phyloP scores from a whole-genome alignment of 2,329 filamentous ascomycete genomes.

The Arthroderma uncinatum region DNA sequence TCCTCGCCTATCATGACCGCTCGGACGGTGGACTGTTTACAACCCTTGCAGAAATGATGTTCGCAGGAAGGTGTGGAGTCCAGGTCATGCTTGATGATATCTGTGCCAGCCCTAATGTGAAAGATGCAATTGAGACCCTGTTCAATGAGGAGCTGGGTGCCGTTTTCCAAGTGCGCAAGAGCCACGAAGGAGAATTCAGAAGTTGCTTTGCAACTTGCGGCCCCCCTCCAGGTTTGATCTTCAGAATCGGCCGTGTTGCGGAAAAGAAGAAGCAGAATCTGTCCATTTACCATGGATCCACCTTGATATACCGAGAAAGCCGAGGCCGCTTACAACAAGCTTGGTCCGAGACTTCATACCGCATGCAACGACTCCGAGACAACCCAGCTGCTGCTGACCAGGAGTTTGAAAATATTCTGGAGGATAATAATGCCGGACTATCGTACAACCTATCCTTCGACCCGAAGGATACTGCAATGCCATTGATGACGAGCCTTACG shows the following conservation, averaged over 20 bases:
- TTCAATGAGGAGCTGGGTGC: conserved; percentile 97
- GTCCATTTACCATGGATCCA: conserved; percentile 59
- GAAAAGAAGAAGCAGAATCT: conserved; percentile 59
- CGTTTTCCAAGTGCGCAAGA: conserved; percentile 84
- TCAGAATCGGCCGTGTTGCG: conserved; percentile 69
- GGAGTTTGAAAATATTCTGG: conserved; percentile 64
- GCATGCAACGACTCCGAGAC: conserved; percentile 83
- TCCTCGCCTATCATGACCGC: conserved; percentile 88
- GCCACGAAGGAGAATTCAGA: conserved; percentile 73
- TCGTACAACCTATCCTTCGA: conserved; percentile 73
- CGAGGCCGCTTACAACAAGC: conserved; percentile 68
- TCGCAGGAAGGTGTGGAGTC: conserved; percentile 80
- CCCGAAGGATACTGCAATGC: conserved; percentile 64
- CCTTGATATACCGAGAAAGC: conserved; percentile 56
- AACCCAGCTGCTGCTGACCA: conserved; percentile 76
- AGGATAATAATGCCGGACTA: conserved; percentile 69
- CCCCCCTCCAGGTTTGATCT: conserved; percentile 67
- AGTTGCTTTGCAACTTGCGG: conserved; percentile 85
- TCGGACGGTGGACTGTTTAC: conserved; percentile 90
- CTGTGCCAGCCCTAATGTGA: conserved; percentile 47
- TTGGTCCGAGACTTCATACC: conserved; percentile 80
- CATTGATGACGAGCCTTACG: conserved; percentile 53
- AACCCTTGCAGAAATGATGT: conserved; percentile 93
- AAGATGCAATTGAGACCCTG: conserved; percentile 60
- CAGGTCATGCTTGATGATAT: conserved; percentile 70